These are phyloP conservation scores for Podospora anserina DNA, from an alignment of 495 filamentous ascomycete genomes.

Conservation along the genomic window DNA sequence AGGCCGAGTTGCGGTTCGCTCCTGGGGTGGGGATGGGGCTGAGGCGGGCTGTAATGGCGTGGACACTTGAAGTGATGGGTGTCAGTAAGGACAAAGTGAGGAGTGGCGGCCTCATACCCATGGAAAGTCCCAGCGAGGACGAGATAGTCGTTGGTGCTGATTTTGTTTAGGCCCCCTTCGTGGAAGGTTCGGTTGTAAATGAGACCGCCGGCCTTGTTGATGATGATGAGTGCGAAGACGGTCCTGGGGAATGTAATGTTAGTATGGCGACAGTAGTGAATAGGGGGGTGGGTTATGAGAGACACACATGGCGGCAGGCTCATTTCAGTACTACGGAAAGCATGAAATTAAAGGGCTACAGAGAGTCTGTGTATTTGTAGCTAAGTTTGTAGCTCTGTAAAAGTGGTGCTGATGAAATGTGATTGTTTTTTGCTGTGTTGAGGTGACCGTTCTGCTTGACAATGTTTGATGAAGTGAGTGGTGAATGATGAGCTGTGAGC, in stretches of 20 bases:
- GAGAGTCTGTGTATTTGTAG: not conserved
- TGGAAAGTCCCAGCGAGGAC: slow-evolving; percentile 98
- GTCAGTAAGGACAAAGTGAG: slow-evolving; percentile 10
- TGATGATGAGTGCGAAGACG: slow-evolving; percentile 89
- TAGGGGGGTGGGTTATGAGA: not conserved
- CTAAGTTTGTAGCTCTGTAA: not conserved
- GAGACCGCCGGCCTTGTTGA: slow-evolving; percentile 96
- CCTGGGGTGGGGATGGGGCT: slow-evolving; percentile 51
- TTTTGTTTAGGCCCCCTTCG: slow-evolving; percentile 71
- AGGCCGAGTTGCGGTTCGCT: slow-evolving; percentile 35
- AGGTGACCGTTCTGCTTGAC: not conserved
- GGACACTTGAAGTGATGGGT: slow-evolving; percentile 53
- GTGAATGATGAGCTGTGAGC: not conserved
- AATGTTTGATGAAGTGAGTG: not conserved
- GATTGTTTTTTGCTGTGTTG: not conserved
- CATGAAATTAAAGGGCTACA: not conserved
- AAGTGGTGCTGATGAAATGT: not conserved
- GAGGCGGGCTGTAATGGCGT: slow-evolving; percentile 84
- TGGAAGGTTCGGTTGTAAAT: slow-evolving; percentile 94
- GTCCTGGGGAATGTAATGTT: slow-evolving; percentile 56
- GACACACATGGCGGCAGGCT: slow-evolving; percentile 25
- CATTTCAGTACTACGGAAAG: slow-evolving; percentile 14
- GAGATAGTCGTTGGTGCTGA: slow-evolving; percentile 90
- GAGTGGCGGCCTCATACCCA: slow-evolving; percentile 52
- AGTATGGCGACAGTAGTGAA: not conserved